These are phyloP conservation scores for Rhododendron williamsianum DNA, from an alignment of 148 eudicot genomes.

Conservation along the genomic window DNA sequence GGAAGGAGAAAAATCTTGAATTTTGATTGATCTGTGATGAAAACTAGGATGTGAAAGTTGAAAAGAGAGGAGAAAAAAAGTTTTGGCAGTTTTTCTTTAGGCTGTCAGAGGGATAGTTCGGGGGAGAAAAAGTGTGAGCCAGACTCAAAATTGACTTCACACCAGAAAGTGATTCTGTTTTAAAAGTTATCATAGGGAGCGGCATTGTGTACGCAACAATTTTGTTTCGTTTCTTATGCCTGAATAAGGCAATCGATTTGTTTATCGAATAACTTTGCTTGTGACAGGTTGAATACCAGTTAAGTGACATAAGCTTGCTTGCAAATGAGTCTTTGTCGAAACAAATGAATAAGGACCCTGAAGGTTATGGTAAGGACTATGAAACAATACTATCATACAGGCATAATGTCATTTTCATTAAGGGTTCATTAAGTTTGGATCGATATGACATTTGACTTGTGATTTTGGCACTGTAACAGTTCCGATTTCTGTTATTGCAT, in stretches of 20 bases:
- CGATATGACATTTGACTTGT: background rate
- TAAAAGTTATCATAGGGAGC: background rate
- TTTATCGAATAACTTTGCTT: background rate
- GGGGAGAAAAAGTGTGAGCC: background rate
- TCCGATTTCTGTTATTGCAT: constrained; percentile 65
- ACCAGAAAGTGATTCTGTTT: background rate
- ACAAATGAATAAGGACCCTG: constrained; percentile 75
- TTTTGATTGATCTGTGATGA: background rate
- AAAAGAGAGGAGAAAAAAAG: background rate
- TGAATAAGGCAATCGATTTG: background rate
- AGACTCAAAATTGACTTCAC: background rate
- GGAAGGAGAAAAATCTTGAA: background rate
- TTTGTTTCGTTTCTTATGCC: background rate
- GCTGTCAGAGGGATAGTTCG: background rate
- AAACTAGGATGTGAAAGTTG: background rate
- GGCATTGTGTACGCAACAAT: background rate
- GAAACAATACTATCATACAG: background rate
- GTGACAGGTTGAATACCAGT: constrained; percentile 75
- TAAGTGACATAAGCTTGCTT: constrained; percentile 89
- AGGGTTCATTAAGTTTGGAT: background rate
- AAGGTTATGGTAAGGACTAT: constrained; percentile 71
- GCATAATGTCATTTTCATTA: background rate
- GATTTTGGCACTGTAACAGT: constrained; percentile 42
- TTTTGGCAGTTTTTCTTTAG: background rate
- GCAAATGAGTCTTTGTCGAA: constrained; percentile 80